These are phyloP conservation scores for Candida insectorum DNA, from an alignment of 805 yeast genomes.

Conservation along the genomic window DNA sequence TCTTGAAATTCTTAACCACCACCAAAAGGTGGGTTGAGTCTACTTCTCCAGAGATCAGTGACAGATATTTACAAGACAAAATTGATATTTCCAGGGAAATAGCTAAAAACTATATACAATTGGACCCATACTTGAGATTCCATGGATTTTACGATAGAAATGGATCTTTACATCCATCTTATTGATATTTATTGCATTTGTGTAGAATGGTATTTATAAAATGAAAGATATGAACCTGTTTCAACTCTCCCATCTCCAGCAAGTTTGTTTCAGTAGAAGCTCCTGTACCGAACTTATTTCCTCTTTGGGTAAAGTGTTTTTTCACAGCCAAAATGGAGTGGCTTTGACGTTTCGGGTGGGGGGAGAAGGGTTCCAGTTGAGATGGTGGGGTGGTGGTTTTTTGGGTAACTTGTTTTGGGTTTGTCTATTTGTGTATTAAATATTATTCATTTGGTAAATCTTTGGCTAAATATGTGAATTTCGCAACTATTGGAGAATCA, in stretches of 20 bases:
- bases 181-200: slow-evolving; percentile 2
- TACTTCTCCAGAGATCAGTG: slow-evolving; percentile 47
- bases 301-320: slow-evolving; percentile 3
- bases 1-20: slow-evolving; percentile 52
- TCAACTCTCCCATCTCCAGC: too few species aligned
- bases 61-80: slow-evolving; percentile 50
- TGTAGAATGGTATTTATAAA: too few species aligned
- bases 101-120: slow-evolving; percentile 56
- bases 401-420: too few species aligned
- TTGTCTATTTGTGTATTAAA: too few species aligned
- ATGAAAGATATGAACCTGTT: too few species aligned
- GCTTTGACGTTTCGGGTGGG: too few species aligned
- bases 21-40: slow-evolving; percentile 81
- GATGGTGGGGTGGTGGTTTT: too few species aligned
- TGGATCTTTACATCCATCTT: slow-evolving; percentile 33
- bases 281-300: slow-evolving; percentile 3
- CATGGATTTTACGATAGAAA: slow-evolving; percentile 76
- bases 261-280: neutral
- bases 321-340: too few species aligned
- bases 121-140: slow-evolving; percentile 82
- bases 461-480: too few species aligned
- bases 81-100: slow-evolving; percentile 50
- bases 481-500: too few species aligned
- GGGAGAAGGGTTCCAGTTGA: too few species aligned
- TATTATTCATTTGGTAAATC: too few species aligned